phyloP scores from a whole-genome alignment of 176 grass and related monocot genomes.

The Oryza officinalis region DNA sequence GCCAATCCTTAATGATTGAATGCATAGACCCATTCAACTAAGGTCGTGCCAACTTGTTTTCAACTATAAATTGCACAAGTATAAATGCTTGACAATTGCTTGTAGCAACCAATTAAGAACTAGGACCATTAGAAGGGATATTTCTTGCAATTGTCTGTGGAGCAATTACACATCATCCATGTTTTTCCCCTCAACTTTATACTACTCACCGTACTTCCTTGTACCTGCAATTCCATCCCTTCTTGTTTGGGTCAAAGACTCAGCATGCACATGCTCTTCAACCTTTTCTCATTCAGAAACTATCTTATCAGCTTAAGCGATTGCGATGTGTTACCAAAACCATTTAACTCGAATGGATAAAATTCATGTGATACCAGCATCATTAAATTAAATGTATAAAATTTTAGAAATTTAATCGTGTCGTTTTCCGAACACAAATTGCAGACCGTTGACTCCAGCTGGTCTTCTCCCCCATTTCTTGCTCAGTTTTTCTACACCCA shows the following conservation, averaged over 20 bases:
- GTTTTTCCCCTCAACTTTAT: not conserved
- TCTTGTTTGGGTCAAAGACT: constrained; percentile 20
- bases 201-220: not conserved
- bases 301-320: not conserved
- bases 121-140: not conserved
- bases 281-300: not conserved
- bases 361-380: not conserved
- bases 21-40: not conserved
- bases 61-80: not conserved
- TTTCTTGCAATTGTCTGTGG: not conserved
- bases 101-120: not conserved
- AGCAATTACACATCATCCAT: not conserved
- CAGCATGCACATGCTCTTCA: constrained; percentile 20
- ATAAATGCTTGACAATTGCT: not conserved
- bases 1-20: not conserved
- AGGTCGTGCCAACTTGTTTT: not conserved
- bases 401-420: not conserved
- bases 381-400: not conserved
- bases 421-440: constrained; percentile 34
- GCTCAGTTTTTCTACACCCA: not conserved
- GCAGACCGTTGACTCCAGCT: constrained; percentile 32
- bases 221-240: not conserved
- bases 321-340: constrained; percentile 13
- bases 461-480: not conserved
- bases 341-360: not conserved